phyloP scores from a whole-genome alignment of 2,329 filamentous ascomycete genomes.

The Venturia carpophila region DNA sequence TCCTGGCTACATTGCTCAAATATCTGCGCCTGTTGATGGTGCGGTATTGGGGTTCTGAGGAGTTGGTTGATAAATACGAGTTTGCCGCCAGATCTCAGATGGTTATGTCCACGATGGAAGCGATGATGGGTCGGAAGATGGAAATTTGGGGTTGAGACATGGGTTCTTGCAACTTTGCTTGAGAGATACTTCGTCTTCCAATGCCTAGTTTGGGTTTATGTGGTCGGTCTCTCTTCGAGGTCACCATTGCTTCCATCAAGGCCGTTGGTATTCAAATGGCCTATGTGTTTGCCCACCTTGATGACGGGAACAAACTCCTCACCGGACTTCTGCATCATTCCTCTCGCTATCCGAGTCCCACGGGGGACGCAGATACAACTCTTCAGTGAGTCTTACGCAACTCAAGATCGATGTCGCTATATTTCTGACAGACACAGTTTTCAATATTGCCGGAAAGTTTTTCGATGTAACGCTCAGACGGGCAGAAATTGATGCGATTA shows the following conservation, averaged over 20 bases:
- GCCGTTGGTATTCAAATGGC: neutral
- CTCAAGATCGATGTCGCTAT: neutral
- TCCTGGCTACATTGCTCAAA: neutral
- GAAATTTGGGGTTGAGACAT: neutral
- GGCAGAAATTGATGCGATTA: neutral
- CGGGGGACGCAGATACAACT: neutral
- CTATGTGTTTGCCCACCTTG: neutral
- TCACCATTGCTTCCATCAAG: neutral
- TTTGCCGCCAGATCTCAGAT: neutral
- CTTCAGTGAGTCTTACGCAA: neutral
- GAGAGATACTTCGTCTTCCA: neutral
- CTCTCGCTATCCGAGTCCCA: neutral
- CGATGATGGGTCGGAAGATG: neutral
- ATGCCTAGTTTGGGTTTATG: neutral
- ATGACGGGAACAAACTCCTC: neutral
- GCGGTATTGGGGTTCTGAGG: conserved; percentile 10
- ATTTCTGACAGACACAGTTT: neutral
- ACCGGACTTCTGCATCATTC: neutral
- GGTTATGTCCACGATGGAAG: conserved; percentile 6
- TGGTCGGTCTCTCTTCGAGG: too few species aligned
- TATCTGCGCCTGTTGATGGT: conserved; percentile 6
- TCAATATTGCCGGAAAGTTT: neutral
- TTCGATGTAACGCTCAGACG: neutral
- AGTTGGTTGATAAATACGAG: neutral
- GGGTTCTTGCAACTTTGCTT: neutral